These are phyloP conservation scores for Blastomyces emzantsi DNA, from an alignment of 2,329 filamentous ascomycete species.

Conservation along the genomic window DNA sequence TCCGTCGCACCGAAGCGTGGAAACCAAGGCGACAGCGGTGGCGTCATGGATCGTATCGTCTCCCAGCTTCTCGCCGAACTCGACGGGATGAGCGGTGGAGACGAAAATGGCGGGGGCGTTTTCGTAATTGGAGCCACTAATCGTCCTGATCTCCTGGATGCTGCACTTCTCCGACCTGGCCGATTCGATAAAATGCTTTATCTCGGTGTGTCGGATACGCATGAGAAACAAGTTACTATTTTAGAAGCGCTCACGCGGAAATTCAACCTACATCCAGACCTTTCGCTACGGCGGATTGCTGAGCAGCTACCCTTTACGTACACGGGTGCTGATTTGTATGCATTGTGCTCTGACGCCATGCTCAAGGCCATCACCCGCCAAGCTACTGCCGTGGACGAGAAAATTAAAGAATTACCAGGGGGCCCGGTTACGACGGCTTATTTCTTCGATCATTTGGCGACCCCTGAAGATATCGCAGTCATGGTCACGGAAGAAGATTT, in stretches of 20 bases:
- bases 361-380: conserved; percentile 94
- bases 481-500: conserved; percentile 89
- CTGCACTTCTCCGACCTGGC: conserved; percentile 93
- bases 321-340: conserved; percentile 95
- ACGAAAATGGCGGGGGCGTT: conserved; percentile 96
- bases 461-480: conserved; percentile 71
- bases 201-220: conserved; percentile 89
- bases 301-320: conserved; percentile 83
- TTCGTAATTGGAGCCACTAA: conserved; percentile 99
- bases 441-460: conserved; percentile 91
- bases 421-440: conserved; percentile 70
- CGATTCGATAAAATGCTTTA: conserved; percentile 99
- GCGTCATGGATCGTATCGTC: conserved; percentile 97
- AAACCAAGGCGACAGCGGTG: conserved; percentile 89
- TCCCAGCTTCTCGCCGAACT: conserved; percentile 97
- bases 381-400: conserved; percentile 71
- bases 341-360: conserved; percentile 96
- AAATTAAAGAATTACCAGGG: conserved; percentile 57
- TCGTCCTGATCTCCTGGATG: conserved; percentile 95
- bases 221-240: conserved; percentile 92
- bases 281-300: conserved; percentile 68
- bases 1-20: conserved; percentile 99
- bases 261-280: conserved; percentile 71
- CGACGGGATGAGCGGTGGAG: conserved; percentile 93
- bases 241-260: conserved; percentile 90